Evolutionary conservation across 2,329 filamentous ascomycete species (phyloP).

Genomic region (Ophiocordyceps australis): DNA sequence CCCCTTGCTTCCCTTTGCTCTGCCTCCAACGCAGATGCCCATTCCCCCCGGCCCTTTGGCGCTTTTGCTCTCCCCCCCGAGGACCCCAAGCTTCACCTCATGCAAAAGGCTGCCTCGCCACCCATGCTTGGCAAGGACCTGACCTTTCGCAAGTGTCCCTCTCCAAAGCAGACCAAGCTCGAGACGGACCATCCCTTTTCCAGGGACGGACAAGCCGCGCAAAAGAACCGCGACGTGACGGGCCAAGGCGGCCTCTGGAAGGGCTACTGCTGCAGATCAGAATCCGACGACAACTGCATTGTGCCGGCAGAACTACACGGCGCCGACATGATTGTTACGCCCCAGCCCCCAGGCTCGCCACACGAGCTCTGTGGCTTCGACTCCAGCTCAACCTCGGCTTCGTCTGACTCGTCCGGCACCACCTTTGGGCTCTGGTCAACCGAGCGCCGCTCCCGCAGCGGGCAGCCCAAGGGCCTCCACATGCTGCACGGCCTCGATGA

Average conservation of each 20-base stretch:
- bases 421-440: conserved; percentile 4
- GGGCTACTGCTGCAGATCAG: conserved; percentile 41
- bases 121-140: conserved; percentile 81
- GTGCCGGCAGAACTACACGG: conserved; percentile 24
- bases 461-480: conserved; percentile 24
- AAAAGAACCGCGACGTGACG: conserved; percentile 33
- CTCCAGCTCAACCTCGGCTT: conserved; percentile 18
- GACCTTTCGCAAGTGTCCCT: conserved; percentile 62
- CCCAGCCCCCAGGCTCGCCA: conserved; percentile 20
- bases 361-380: conserved; percentile 23
- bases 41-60: conserved; percentile 25
- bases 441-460: conserved; percentile 10
- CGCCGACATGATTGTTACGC: conserved; percentile 31
- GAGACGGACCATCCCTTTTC: conserved; percentile 55
- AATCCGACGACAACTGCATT: conserved; percentile 16
- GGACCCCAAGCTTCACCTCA: conserved; percentile 21
- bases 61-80: conserved; percentile 17
- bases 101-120: conserved; percentile 42
- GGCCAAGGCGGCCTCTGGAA: conserved; percentile 56
- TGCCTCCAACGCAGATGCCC: conserved; percentile 1
- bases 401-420: conserved; percentile 6
- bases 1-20: not conserved
- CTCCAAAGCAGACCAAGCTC: conserved; percentile 69
- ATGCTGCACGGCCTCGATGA: conserved; percentile 33
- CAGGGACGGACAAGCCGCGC: conserved; percentile 24